A percentile compares a stretch with the other conserved stretches of the same genome.
These are phyloP conservation scores for Vitis cinerea DNA, from an alignment of 164 flowering plant species.

Conservation along the genomic window DNA sequence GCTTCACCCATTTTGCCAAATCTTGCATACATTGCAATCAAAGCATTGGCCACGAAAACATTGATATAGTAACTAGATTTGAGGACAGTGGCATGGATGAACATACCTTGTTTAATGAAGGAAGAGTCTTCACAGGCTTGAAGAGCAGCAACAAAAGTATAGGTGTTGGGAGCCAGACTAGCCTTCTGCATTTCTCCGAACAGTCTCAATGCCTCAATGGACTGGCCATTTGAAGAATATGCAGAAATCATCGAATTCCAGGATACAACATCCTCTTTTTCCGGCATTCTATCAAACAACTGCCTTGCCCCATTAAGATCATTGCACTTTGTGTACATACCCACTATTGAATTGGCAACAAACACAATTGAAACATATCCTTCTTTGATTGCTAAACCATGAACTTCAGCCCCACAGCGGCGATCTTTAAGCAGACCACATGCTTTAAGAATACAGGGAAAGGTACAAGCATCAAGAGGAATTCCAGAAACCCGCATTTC, in stretches of 20 bases:
- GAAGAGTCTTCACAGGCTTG: slow-evolving; percentile 60
- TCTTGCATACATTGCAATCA: slow-evolving; percentile 71
- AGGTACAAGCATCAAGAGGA: slow-evolving; percentile 59
- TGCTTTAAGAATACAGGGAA: slow-evolving; percentile 63
- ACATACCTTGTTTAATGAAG: slow-evolving; percentile 46
- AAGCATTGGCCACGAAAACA: slow-evolving; percentile 68
- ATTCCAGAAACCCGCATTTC: slow-evolving; percentile 55
- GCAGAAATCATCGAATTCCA: slow-evolving; percentile 86
- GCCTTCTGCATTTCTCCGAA: slow-evolving; percentile 56
- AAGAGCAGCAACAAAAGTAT: slow-evolving; percentile 67
- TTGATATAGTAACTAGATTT: slow-evolving; percentile 39
- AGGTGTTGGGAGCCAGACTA: slow-evolving; percentile 42
- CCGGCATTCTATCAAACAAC: slow-evolving; percentile 45
- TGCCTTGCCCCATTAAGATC: slow-evolving; percentile 39
- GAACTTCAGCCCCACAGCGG: slow-evolving; percentile 51
- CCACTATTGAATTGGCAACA: slow-evolving; percentile 65
- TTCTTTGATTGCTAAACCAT: slow-evolving; percentile 56
- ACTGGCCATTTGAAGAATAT: slow-evolving; percentile 43
- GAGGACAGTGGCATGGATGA: slow-evolving; percentile 66
- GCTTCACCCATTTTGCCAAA: slow-evolving; percentile 53
- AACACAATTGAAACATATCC: slow-evolving; percentile 47
- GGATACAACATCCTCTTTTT: slow-evolving; percentile 53
- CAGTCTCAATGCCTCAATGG: slow-evolving; percentile 47
- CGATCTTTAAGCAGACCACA: slow-evolving; percentile 44
- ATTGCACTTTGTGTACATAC: slow-evolving; percentile 73